Conservation (phyloP, 2,329 filamentous ascomycete genomes). For the Trichophyton equinum region DNA sequence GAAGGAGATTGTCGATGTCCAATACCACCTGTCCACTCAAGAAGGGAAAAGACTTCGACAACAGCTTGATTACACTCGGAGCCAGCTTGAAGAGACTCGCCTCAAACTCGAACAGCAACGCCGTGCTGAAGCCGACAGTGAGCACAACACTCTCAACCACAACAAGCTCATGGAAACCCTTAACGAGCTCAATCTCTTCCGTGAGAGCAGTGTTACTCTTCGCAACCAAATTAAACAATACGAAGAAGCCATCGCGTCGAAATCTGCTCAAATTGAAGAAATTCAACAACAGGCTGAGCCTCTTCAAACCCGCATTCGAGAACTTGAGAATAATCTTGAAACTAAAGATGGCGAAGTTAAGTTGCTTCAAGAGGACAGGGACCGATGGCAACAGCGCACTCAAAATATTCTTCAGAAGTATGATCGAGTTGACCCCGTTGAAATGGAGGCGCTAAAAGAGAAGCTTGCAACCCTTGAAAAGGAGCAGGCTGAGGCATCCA, state of each 20-base stretch:
- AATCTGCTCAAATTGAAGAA: conserved; percentile 60
- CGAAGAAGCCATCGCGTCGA: conserved; percentile 62
- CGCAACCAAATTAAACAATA: conserved; percentile 74
- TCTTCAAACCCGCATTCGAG: conserved; percentile 63
- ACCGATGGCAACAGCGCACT: conserved; percentile 89
- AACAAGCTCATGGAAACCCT: conserved; percentile 89
- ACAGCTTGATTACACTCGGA: conserved; percentile 74
- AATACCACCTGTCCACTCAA: conserved; percentile 77
- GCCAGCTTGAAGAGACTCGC: conserved; percentile 76
- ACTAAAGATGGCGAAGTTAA: conserved; percentile 80
- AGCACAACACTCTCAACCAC: conserved; percentile 63
- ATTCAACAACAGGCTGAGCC: conserved; percentile 67
- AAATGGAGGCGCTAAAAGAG: conserved; percentile 79
- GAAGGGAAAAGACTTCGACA: conserved; percentile 82
- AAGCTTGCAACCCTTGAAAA: conserved; percentile 54
- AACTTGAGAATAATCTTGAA: conserved; percentile 68
- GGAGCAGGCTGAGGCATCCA: conserved; percentile 54
- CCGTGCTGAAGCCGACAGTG: conserved; percentile 58
- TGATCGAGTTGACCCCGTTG: conserved; percentile 83
- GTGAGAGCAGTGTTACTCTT: conserved; percentile 84
- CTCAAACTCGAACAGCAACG: conserved; percentile 87
- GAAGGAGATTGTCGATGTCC: conserved; percentile 96
- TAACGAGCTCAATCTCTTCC: conserved; percentile 88
- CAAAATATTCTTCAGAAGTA: conserved; percentile 95
- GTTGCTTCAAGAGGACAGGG: conserved; percentile 78